Base-by-base conservation (phyloP, 768 basidiomycete species). In the Lanmaoa pseudosensibilis region DNA sequence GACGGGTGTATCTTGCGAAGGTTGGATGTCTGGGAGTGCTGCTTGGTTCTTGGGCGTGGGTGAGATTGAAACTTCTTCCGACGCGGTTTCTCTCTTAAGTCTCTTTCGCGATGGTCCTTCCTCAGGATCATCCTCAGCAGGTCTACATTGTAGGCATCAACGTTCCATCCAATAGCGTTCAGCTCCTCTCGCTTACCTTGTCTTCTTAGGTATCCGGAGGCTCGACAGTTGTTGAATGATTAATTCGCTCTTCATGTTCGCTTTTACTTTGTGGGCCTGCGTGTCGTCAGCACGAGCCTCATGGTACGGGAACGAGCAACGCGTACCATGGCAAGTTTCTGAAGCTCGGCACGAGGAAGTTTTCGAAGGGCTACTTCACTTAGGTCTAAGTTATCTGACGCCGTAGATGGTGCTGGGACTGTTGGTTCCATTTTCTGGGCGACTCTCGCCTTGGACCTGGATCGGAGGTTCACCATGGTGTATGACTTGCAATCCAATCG, bases 281-380 rank as follows among this genome's bases (percentile, higher is more conserved):
- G 15, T 13, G 19, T 36, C 34, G n/a, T 67, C 23, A 56, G 37
- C 36, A 23, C 16, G 10, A 16, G 4, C 2, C 7, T 12, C 39
- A 10, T 19, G 27, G 3, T 11, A 25, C 44, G 8, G 46, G 16
- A 44, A 19, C 11, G 11, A 16, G 12, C 39, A 25, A 40, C 23
- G 18, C 55, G 11, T 52, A 66, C 71, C 66, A 48, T 66, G 4
- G 69, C 65, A 1, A 69, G 43, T 36, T 70, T 69, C 52, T 70
- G 69, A 23, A 70, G 61, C 33, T 59, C 41, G 1, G 54, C 52
- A 7, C 71, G 67, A 48, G 71, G 30, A 15, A 70, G 58, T 32
- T 61, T 62, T 47, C 57, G 64, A 32, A 70, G 70, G 27, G 55
- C 23, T 38, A 2, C 54, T 45, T 66, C 62, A 32, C 46, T 59